These are phyloP conservation scores for Desmodesmus armatus DNA, from an alignment of 139 green algal species.

Conservation along the genomic window DNA sequence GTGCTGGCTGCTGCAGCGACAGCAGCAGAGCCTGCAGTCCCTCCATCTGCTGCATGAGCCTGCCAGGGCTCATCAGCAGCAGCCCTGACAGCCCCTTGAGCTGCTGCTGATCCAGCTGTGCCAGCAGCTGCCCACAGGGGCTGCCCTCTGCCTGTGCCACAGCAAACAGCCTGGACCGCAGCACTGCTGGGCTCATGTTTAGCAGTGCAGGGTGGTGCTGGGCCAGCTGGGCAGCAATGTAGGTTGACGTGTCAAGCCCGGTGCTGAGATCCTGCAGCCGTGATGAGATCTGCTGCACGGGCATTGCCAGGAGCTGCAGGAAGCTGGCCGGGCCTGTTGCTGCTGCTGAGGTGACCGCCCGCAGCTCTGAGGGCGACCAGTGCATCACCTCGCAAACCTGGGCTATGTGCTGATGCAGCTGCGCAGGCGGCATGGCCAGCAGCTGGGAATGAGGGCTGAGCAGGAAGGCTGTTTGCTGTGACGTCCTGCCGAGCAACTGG, in stretches of 20 bases:
- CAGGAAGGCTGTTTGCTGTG: slow-evolving; percentile 9
- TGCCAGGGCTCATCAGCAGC: not conserved
- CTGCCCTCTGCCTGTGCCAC: not conserved
- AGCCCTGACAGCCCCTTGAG: not conserved
- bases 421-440: not conserved
- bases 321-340: not conserved
- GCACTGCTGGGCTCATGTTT: not conserved
- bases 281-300: not conserved
- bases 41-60: not conserved
- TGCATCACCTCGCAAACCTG: slow-evolving; percentile 12
- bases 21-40: not conserved
- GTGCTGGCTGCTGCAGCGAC: not conserved
- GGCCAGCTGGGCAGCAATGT: not conserved
- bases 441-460: slow-evolving; percentile 9
- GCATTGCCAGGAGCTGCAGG: slow-evolving; percentile 1
- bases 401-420: slow-evolving; percentile 5
- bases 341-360: slow-evolving; percentile 4
- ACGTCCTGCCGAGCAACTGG: not conserved
- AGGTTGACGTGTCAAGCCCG: not conserved
- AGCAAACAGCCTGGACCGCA: no score
- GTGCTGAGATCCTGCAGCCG: not conserved
- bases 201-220: not conserved
- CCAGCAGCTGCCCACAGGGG: no score
- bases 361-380: not conserved
- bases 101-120: not conserved